Base-by-base conservation (phyloP, 768 basidiomycete species). In the Amyloporia xantha region DNA sequence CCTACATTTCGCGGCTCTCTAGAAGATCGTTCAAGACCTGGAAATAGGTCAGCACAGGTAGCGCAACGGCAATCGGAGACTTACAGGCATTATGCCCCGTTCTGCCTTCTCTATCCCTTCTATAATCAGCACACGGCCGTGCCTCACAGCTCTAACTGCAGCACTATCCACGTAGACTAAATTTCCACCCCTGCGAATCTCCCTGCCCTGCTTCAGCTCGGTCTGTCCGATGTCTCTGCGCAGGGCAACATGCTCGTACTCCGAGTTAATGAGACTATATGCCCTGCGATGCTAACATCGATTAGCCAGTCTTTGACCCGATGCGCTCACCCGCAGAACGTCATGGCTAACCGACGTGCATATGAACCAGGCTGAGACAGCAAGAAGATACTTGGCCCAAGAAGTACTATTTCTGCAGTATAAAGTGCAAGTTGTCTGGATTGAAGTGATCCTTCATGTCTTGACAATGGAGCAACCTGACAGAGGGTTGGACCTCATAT, bases 81-180 rank as follows among this genome's bases (percentile, higher is more conserved):
- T 26, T 59, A 81, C 79, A 15, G 82, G 82, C 81, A 83, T 83
- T 23, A 84, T 85, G 25, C 82, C 82, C 21, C 82, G 73, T 55
- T 84, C 82, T 5, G 82, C 82, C 62, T 83, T 84, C 60, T 85
- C 82, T 59, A 84, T 78, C 17, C 82, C 82, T 58, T 85, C 82
- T 40, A 84, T 62, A 42, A 85, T 82, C 20, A 85, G 68, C 20
- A 85, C 59, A 1, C 82, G 74, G 5, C 82, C 82, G 55, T 78
- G 69, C 57, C 82, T 85, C 19, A 78, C 82, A 4, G 82, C 82
- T 40, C 74, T 74, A 0, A 84, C 82, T 1, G 81, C 78, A 3
- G 81, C 75, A 57, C 81, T 83, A 59, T 85, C 82, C n/a, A 81
- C 77, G 56, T 83, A 84, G 17, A 77, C 71, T 2, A 84, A 66